Percentiles rank a stretch among this genome's conserved stretches.
These are phyloP conservation scores for Saksenaea vasiformis DNA, from an alignment of 371 early-diverging fungal genomes.

Conservation along the genomic window DNA sequence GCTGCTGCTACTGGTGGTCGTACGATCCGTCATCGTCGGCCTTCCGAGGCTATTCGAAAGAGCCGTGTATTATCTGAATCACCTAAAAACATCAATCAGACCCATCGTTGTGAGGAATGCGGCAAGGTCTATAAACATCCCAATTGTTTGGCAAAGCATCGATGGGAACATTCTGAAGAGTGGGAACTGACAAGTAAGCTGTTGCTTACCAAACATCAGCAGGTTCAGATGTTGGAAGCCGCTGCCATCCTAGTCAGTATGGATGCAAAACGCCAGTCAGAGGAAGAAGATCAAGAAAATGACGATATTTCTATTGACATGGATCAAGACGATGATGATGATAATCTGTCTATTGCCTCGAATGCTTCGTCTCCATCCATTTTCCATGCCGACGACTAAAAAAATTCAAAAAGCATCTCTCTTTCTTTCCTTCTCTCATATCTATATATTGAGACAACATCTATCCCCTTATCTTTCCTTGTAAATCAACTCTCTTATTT, in stretches of 20 bases:
- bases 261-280: slow-evolving; percentile 26
- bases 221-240: slow-evolving; percentile 77
- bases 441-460: background rate
- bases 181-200: slow-evolving; percentile 70
- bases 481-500: no score
- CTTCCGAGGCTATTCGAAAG: slow-evolving; percentile 18
- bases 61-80: slow-evolving; percentile 21
- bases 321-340: slow-evolving; percentile 21
- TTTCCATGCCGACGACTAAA: slow-evolving; percentile 1
- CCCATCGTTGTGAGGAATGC: slow-evolving; percentile 60
- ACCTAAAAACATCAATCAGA: slow-evolving; percentile 12
- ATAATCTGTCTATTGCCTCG: slow-evolving; percentile 1
- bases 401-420: background rate
- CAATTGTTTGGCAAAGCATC: slow-evolving; percentile 70
- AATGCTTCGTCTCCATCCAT: background rate
- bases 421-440: background rate
- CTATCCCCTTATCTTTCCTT: background rate
- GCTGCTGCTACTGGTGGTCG: slow-evolving; percentile 42
- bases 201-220: slow-evolving; percentile 72
- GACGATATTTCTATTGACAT: slow-evolving; percentile 18
- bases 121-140: slow-evolving; percentile 73
- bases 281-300: slow-evolving; percentile 23
- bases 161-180: slow-evolving; percentile 72
- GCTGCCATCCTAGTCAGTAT: slow-evolving; percentile 69
- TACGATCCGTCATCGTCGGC: slow-evolving; percentile 30